These are phyloP conservation scores for Pisolithus microcarpus DNA, from an alignment of 768 basidiomycete species.

Conservation along the genomic window DNA sequence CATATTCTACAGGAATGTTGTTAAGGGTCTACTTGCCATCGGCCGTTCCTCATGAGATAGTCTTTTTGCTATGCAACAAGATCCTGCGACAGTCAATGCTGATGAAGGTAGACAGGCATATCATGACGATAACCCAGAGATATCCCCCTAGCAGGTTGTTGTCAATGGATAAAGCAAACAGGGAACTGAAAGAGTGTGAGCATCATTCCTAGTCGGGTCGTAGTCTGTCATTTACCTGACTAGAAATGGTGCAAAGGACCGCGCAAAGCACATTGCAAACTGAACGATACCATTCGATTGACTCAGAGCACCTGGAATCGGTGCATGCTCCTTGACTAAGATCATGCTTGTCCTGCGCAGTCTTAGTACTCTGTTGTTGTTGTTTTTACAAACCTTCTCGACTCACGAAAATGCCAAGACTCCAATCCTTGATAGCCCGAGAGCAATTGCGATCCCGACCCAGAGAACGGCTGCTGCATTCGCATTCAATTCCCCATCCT, in stretches of 20 bases:
- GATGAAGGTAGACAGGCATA: slow-evolving; percentile 33
- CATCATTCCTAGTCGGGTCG: neutral
- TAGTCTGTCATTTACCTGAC: slow-evolving; percentile 35
- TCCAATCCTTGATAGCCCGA: slow-evolving; percentile 29
- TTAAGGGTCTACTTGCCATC: too few species aligned
- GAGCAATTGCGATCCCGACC: slow-evolving; percentile 38
- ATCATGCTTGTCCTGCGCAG: slow-evolving; percentile 52
- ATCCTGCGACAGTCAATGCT: slow-evolving; percentile 21
- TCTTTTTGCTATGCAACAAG: slow-evolving; percentile 18
- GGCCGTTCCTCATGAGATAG: too few species aligned
- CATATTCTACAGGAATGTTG: neutral
- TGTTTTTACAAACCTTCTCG: neutral
- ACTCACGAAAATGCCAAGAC: slow-evolving; percentile 49
- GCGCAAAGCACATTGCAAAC: slow-evolving; percentile 49
- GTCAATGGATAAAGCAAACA: slow-evolving; percentile 48
- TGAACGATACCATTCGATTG: slow-evolving; percentile 60
- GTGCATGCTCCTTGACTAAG: slow-evolving; percentile 47
- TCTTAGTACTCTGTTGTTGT: neutral
- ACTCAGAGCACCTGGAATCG: slow-evolving; percentile 48
- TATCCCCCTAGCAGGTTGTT: slow-evolving; percentile 44
- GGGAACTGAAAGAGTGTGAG: slow-evolving; percentile 32
- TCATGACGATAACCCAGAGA: slow-evolving; percentile 53
- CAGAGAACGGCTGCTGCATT: slow-evolving; percentile 34
- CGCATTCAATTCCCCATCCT: neutral
- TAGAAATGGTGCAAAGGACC: slow-evolving; percentile 53